Percentiles rank a stretch among this genome's conserved stretches.
phyloP scores from a whole-genome alignment of 169 alveolate genomes.

The Theileria parva region DNA sequence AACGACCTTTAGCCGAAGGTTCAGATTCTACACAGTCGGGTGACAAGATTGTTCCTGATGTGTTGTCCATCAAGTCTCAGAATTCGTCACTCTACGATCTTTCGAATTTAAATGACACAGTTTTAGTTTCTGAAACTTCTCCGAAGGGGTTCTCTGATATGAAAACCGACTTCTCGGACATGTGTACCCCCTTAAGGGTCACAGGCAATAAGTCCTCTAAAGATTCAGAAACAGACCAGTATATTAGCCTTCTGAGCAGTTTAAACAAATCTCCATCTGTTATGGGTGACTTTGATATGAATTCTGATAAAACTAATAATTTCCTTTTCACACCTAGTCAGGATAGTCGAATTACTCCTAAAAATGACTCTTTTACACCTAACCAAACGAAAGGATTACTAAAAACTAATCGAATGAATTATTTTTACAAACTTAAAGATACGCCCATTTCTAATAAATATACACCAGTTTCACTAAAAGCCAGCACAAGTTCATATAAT shows the following conservation, averaged over 20 bases:
- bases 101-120: background rate
- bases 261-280: background rate
- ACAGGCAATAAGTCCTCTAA: background rate
- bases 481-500: background rate
- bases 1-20: background rate
- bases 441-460: background rate
- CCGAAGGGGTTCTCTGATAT: background rate
- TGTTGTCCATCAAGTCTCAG: background rate
- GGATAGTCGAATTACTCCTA: background rate
- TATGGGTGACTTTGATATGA: background rate
- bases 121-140: background rate
- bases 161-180: background rate
- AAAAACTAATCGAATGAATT: background rate
- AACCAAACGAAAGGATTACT: background rate
- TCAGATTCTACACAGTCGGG: slow-evolving; percentile 13
- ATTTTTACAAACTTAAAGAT: background rate
- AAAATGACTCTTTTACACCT: background rate
- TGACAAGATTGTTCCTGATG: background rate
- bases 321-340: background rate
- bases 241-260: background rate
- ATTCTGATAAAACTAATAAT: background rate
- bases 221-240: background rate
- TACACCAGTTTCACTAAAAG: background rate
- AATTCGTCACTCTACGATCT: background rate
- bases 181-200: background rate